phyloP scores from a whole-genome alignment of 768 basidiomycete species.

The Dictyophora rubrovolvata region DNA sequence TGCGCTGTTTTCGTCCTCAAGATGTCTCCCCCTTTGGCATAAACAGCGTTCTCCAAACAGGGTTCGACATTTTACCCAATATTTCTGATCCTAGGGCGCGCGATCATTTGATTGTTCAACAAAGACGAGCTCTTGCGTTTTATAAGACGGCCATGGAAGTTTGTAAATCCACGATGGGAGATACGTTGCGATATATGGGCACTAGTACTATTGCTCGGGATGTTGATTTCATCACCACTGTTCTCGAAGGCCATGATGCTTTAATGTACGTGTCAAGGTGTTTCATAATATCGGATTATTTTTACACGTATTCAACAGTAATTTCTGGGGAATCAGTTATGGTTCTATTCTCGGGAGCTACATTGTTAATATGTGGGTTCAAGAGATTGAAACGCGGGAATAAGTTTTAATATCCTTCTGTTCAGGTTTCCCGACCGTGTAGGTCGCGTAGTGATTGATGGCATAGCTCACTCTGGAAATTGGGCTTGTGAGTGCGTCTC shows the following conservation, averaged over 20 bases:
- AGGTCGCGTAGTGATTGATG: constrained; percentile 12
- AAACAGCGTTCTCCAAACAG: constrained; percentile 8
- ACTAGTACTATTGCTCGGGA: constrained; percentile 12
- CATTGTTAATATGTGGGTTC: constrained; percentile 13
- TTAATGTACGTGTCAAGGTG: constrained; percentile 7
- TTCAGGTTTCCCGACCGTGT: constrained; percentile 14
- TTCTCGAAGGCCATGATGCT: constrained; percentile 11
- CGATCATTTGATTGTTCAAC: neutral
- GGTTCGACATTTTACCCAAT: constrained; percentile 7
- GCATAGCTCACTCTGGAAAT: constrained; percentile 9
- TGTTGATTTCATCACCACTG: constrained; percentile 11
- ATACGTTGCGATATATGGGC: constrained; percentile 12
- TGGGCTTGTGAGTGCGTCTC: constrained; percentile 9
- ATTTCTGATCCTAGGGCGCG: neutral
- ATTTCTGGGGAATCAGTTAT: constrained; percentile 12
- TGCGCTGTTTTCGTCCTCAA: constrained; percentile 6
- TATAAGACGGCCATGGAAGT: constrained; percentile 7
- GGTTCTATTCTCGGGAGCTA: constrained; percentile 12
- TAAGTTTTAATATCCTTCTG: neutral
- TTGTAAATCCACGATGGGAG: constrained; percentile 8
- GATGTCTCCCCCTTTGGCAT: neutral
- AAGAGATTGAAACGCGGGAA: neutral
- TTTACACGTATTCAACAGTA: constrained; percentile 6
- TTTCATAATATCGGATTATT: neutral
- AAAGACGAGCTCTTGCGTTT: neutral